These are phyloP conservation scores for Eucalyptus guilfoylei DNA, from an alignment of 345 rosid genomes.

Conservation along the genomic window DNA sequence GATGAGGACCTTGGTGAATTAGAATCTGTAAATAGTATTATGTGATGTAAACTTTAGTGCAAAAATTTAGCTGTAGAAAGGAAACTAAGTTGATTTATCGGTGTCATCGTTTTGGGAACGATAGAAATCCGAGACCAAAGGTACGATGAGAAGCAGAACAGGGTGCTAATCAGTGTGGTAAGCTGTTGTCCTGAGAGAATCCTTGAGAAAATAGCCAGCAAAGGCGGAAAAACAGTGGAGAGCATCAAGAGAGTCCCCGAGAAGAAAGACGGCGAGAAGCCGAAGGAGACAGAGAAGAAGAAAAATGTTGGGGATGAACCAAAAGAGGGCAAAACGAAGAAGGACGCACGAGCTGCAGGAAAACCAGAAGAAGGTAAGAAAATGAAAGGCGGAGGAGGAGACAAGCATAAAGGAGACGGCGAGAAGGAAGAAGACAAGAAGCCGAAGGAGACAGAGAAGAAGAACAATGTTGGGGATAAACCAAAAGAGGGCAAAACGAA, in stretches of 20 bases:
- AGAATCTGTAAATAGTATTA: neutral
- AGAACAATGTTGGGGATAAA: too few relatives aligned
- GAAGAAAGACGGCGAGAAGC: neutral
- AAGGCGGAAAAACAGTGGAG: constrained; percentile 13
- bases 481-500: too few relatives aligned
- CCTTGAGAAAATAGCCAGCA: constrained; percentile 9
- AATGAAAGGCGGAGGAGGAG: too few relatives aligned
- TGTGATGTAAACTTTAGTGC: neutral
- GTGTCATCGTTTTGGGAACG: neutral
- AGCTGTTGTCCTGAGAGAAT: constrained; percentile 24
- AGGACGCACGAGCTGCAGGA: too few relatives aligned
- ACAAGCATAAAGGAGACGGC: too few relatives aligned
- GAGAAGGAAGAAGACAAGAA: too few relatives aligned
- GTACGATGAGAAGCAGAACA: constrained; percentile 16
- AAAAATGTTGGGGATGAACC: neutral
- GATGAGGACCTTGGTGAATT: neutral
- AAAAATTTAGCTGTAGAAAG: neutral
- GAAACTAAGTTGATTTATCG: neutral
- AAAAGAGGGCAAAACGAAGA: neutral
- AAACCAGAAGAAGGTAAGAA: too few relatives aligned
- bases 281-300: neutral
- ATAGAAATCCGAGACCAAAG: constrained; percentile 6
- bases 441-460: too few relatives aligned
- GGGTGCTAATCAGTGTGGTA: constrained; percentile 11
- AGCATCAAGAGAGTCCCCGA: constrained; percentile 2